Conservation (phyloP, 768 basidiomycete species). For the Trametes cubensis region DNA sequence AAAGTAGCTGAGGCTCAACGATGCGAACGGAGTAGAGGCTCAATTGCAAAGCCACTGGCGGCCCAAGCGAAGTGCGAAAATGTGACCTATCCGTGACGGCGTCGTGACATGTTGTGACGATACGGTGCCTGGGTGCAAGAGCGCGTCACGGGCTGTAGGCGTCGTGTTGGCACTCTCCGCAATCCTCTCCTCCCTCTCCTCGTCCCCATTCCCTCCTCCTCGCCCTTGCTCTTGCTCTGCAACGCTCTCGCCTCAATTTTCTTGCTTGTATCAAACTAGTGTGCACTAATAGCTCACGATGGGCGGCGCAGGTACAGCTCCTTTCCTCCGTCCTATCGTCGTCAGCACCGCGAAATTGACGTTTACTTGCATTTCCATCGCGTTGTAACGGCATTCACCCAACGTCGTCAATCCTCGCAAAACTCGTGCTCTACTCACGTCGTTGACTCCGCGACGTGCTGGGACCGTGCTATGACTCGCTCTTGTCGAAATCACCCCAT, state of each 20-base stretch:
- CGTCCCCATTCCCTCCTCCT: not conserved
- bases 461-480: not conserved
- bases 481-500: not conserved
- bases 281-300: constrained; percentile 8
- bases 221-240: not conserved
- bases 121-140: not conserved
- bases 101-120: not conserved
- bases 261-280: constrained; percentile 1
- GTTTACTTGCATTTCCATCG: constrained; percentile 2
- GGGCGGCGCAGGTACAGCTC: constrained; percentile 20
- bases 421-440: too few relatives aligned
- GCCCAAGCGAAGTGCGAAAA: not conserved
- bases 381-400: not conserved
- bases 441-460: too few relatives aligned
- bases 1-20: too few relatives aligned
- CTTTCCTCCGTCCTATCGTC: not conserved
- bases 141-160: not conserved
- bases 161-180: constrained; percentile 2
- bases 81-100: not conserved
- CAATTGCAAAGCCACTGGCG: too few relatives aligned
- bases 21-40: too few relatives aligned
- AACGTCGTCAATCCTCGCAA: too few relatives aligned
- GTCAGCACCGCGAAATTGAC: constrained; percentile 2
- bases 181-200: not conserved
- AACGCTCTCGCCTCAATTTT: not conserved